Evolutionary conservation across 1,284 basidiomycete species (phyloP), one percentile per base, ranked within the genome.

Genomic region (Rhodotorula sp.): DNA sequence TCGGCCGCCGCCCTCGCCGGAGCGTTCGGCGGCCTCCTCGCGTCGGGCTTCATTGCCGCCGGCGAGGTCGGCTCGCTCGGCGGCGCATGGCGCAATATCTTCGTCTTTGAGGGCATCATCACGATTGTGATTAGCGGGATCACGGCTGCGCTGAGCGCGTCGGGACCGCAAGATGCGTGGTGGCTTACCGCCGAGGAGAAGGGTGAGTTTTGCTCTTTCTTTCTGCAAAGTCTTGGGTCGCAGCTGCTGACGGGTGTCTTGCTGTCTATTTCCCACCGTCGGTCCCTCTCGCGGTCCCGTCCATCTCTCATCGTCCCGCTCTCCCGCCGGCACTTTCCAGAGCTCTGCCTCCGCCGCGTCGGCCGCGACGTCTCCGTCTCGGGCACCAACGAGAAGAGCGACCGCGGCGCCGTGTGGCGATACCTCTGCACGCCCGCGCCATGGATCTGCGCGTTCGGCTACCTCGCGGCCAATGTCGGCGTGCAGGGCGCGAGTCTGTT

Each of bases 401-500:
- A 9, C 55, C 10, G 8, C 55, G 8, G 7, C 55, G 25, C 55
- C 41, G 21, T 57, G 17, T 44, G 16, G 41, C 55, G 55, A 19
- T 57, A 57, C 55, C 42, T 57, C 12, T 2, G 7, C 4, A 57
- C 55, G 5, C 55, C 55, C 16, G 19, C n/a, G 3, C 55, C 55
- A 0, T 57, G 55, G 55, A 44, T 57, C 19, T 44, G 41, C 21
- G 8, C 41, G 12, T 44, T 44, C 21, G 55, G 55, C 41, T 57
- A 57, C 42, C 21, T 57, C 21, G 17, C 41, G 21, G 17, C 55
- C 21, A 82, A 82, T 77, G 73, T 80, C 46, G 77, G 78, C 5
- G 79, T 78, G 4, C 78, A 80, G 63, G 73, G 78, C 9, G 68
- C 77, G 1, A 77, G 77, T 10, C 77, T 80, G 42, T 81, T 81